Base-by-base conservation (phyloP, 1,284 basidiomycete genomes). In the Ustilago xerochloae region DNA sequence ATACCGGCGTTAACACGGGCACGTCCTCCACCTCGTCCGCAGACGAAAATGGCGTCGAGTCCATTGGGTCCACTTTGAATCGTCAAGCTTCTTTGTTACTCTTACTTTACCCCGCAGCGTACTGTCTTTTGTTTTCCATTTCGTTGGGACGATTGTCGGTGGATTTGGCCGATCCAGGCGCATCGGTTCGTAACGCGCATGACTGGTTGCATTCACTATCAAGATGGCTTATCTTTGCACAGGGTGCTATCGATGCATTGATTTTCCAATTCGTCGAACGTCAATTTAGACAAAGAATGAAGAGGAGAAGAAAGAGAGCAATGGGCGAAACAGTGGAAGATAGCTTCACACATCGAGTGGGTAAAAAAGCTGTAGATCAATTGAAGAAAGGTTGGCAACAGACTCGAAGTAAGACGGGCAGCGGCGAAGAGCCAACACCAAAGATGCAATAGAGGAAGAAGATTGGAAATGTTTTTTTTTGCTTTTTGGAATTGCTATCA, bases 191-290 rank as follows among this genome's bases (percentile, higher is more conserved):
- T 2, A 61, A 60, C 41, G 33, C 66, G 6, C 63, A 74, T 24
- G 73, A 78, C 9, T 66, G 67, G 51, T 63, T 81, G 13, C 73
- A 78, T 41, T 45, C 50, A 6, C 48, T 80, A 3, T 52, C 56
- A 0, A 49, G 79, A 15, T 81, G 79, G 79, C 24, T 78, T 22
- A 72, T 81, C 53, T 81, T 81, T 56, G 78, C 79, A 28, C 79
- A 81, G 47, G 79, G 79, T 4, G 65, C 58, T 4, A 71, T 79
- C 39, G 79, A 81, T 47, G 79, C 78, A 2, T 24, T 81, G 33
- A 78, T 81, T 64, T 81, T 81, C 76, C 79, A 81, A 53, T 56
- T 81, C 22, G 55, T 81, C 43, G 79, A 81, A 59, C 46, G 71
- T 1, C 73, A 78, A 26, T 81, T 81, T 43, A 30, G 79, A 20